A percentile compares a stretch with the other conserved stretches of the same genome.
phyloP scores from a whole-genome alignment of 2,329 filamentous ascomycete genomes.

The Taxawa tesnikishii region DNA sequence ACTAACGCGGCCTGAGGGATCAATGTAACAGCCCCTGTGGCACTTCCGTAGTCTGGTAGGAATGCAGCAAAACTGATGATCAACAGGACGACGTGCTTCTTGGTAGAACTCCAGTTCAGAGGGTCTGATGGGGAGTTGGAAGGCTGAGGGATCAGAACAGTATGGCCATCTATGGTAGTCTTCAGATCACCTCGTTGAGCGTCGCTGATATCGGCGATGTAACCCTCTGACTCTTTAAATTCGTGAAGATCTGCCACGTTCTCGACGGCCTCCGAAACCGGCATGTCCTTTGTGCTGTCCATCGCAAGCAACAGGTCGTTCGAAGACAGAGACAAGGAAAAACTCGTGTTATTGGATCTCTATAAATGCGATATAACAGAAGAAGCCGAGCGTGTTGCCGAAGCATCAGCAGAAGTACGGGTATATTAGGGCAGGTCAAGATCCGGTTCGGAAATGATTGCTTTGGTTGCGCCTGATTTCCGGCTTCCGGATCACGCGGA shows the following conservation, averaged over 20 bases:
- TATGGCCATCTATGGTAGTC: constrained; percentile 19
- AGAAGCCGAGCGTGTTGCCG: too few relatives aligned
- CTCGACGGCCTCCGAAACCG: constrained; percentile 10
- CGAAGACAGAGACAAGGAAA: too few relatives aligned
- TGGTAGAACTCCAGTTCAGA: constrained; percentile 16
- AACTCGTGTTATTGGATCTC: too few relatives aligned
- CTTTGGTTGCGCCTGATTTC: too few relatives aligned
- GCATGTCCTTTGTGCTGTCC: too few relatives aligned
- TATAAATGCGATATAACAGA: too few relatives aligned
- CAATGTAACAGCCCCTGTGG: constrained; percentile 27
- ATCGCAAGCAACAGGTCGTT: too few relatives aligned
- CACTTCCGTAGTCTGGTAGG: constrained; percentile 30
- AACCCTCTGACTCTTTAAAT: constrained; percentile 12
- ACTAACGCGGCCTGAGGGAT: constrained; percentile 22
- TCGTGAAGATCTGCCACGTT: background rate
- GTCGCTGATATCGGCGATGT: constrained; percentile 20
- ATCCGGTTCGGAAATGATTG: too few relatives aligned
- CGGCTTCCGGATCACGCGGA: too few relatives aligned
- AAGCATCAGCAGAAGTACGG: too few relatives aligned
- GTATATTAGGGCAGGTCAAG: too few relatives aligned
- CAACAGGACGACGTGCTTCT: constrained; percentile 26
- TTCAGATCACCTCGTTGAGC: constrained; percentile 25
- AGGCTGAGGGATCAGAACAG: constrained; percentile 10
- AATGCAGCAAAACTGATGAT: constrained; percentile 26
- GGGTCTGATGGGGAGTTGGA: constrained; percentile 18